Conservation (phyloP, 208 protist genomes). For the Naegleria lovaniensis region DNA sequence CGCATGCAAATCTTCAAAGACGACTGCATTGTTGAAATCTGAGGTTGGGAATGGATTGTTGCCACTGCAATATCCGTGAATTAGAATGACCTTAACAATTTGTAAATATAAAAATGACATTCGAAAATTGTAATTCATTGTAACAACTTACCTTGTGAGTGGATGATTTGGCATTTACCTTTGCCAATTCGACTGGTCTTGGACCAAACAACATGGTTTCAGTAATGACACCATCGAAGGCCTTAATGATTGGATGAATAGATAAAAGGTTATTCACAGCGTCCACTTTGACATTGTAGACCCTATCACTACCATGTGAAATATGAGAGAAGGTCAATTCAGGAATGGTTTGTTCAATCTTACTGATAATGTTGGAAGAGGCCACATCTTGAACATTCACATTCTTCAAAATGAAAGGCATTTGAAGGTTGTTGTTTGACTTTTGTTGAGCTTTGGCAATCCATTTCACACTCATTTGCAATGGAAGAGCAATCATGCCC, state of each 20-base stretch:
- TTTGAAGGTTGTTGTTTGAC: background rate
- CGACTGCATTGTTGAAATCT: slow-evolving; percentile 33
- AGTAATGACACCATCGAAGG: background rate
- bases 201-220: background rate
- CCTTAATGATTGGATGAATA: background rate
- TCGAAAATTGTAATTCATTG: too few species aligned
- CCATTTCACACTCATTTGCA: slow-evolving; percentile 1
- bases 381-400: background rate
- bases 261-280: background rate
- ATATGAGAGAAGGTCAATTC: background rate
- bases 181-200: background rate
- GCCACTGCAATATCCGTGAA: slow-evolving; percentile 38
- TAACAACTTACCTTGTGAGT: background rate
- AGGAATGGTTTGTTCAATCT: background rate
- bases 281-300: background rate
- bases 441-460: background rate
- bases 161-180: background rate
- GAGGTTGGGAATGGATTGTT: slow-evolving; percentile 17
- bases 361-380: background rate
- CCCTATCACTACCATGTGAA: background rate
- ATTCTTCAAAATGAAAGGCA: background rate
- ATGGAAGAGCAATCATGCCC: background rate
- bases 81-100: slow-evolving; percentile 3
- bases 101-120: too few species aligned
- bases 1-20: slow-evolving; percentile 30